Percentiles rank a stretch among this genome's conserved stretches.
These are phyloP conservation scores for Bipolaris cookei DNA, from an alignment of 2,329 filamentous ascomycete species.

Conservation along the genomic window DNA sequence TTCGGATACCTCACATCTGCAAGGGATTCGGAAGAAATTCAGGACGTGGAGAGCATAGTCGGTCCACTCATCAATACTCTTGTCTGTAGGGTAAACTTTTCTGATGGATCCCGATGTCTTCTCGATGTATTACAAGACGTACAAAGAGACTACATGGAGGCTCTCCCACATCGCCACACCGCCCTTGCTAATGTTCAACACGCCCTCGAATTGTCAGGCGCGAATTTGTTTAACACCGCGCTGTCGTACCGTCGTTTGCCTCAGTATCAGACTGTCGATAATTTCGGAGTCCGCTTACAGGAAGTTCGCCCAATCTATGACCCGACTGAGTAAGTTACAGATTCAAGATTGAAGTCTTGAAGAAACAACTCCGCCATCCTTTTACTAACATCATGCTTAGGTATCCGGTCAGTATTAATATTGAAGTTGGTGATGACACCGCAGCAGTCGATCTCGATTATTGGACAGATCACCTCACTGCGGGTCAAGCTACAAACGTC, in stretches of 20 bases:
- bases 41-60: slow-evolving; percentile 52
- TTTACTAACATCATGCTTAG: neutral
- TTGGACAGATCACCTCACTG: slow-evolving; percentile 44
- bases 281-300: slow-evolving; percentile 45
- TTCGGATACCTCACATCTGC: slow-evolving; percentile 56
- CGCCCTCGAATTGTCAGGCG: slow-evolving; percentile 41
- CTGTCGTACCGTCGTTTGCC: slow-evolving; percentile 56
- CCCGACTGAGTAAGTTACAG: slow-evolving; percentile 50
- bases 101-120: slow-evolving; percentile 40
- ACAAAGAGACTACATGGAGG: slow-evolving; percentile 56
- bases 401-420: slow-evolving; percentile 56
- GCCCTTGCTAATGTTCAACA: slow-evolving; percentile 57
- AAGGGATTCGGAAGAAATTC: slow-evolving; percentile 50
- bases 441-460: slow-evolving; percentile 44
- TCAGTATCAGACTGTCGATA: slow-evolving; percentile 28
- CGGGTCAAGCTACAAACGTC: slow-evolving; percentile 41
- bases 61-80: slow-evolving; percentile 57
- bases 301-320: slow-evolving; percentile 51
- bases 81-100: slow-evolving; percentile 52
- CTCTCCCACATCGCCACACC: slow-evolving; percentile 53
- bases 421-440: slow-evolving; percentile 53
- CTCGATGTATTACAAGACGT: slow-evolving; percentile 50
- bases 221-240: slow-evolving; percentile 56
- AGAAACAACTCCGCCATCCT: neutral
- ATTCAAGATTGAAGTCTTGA: neutral